These are phyloP conservation scores for Thermothelomyces thermophilus DNA, from an alignment of 2,329 filamentous ascomycete genomes.

Conservation along the genomic window DNA sequence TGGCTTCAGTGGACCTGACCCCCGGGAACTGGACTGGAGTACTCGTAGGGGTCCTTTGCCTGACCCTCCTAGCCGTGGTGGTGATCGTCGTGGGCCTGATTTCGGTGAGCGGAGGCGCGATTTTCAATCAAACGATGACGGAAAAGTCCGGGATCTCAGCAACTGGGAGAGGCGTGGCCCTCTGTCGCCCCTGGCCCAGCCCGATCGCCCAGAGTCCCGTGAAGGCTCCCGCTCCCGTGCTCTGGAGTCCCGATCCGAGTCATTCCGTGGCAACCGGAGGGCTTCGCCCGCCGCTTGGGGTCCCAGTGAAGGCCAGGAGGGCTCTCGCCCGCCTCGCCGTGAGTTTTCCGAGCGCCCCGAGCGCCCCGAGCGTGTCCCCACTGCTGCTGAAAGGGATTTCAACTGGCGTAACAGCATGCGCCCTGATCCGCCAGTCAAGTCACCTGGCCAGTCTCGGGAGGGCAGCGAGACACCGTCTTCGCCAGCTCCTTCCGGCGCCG, in stretches of 20 bases:
- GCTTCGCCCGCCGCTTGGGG: constrained; percentile 72
- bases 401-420: constrained; percentile 91
- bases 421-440: constrained; percentile 62
- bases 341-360: constrained; percentile 66
- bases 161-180: constrained; percentile 97
- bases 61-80: constrained; percentile 34
- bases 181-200: constrained; percentile 61
- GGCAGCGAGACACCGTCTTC: constrained; percentile 71
- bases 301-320: constrained; percentile 47
- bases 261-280: constrained; percentile 55
- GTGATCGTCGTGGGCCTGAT: constrained; percentile 43
- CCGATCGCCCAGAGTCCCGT: constrained; percentile 46
- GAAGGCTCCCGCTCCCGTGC: constrained; percentile 48
- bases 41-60: constrained; percentile 27
- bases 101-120: constrained; percentile 65
- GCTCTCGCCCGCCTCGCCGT: constrained; percentile 70
- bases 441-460: constrained; percentile 62
- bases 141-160: constrained; percentile 70
- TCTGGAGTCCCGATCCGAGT: constrained; percentile 54
- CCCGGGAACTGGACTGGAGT: constrained; percentile 40
- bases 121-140: constrained; percentile 55
- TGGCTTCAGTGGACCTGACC: constrained; percentile 44
- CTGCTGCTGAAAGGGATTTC: constrained; percentile 85
- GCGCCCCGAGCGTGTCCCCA: constrained; percentile 61
- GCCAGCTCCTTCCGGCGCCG: constrained; percentile 46